Percentiles rank a stretch among this genome's conserved stretches.
phyloP scores from a whole-genome alignment of 176 grass and related monocot species.

The Calamus simplicifolius region DNA sequence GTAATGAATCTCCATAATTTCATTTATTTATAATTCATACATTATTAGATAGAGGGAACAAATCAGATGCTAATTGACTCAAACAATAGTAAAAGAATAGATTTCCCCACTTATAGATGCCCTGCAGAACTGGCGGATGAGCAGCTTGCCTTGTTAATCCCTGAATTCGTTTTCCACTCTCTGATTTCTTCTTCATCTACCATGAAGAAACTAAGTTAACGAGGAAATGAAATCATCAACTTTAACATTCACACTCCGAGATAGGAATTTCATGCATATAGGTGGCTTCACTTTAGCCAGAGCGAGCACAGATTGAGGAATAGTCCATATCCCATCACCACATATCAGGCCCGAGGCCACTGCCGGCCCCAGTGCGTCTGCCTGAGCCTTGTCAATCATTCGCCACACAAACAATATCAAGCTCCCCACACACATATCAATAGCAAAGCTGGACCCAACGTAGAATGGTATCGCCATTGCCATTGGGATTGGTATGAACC shows the following conservation, averaged over 20 bases:
- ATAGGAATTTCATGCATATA: constrained; percentile 19
- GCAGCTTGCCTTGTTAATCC: too few relatives aligned
- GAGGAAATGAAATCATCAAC: neutral
- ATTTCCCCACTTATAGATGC: too few relatives aligned
- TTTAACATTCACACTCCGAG: neutral
- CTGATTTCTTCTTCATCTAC: too few relatives aligned
- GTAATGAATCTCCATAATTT: too few relatives aligned
- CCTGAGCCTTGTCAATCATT: constrained; percentile 1
- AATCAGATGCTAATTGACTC: too few relatives aligned
- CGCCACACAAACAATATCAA: constrained; percentile 6
- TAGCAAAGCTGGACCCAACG: constrained; percentile 6
- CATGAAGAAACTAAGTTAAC: too few relatives aligned
- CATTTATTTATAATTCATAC: too few relatives aligned
- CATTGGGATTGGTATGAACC: constrained; percentile 12
- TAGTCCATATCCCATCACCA: constrained; percentile 10
- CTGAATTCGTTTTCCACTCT: too few relatives aligned
- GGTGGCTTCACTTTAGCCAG: constrained; percentile 8
- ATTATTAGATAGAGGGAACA: too few relatives aligned
- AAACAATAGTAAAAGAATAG: too few relatives aligned
- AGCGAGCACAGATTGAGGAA: constrained; percentile 2
- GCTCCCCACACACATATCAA: constrained; percentile 12
- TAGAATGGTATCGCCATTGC: constrained; percentile 20
- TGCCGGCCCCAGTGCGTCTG: neutral
- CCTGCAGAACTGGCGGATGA: too few relatives aligned
- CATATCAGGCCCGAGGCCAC: constrained; percentile 13